Conservation (phyloP, 148 eudicot species). For the Heliosperma pusillum region DNA sequence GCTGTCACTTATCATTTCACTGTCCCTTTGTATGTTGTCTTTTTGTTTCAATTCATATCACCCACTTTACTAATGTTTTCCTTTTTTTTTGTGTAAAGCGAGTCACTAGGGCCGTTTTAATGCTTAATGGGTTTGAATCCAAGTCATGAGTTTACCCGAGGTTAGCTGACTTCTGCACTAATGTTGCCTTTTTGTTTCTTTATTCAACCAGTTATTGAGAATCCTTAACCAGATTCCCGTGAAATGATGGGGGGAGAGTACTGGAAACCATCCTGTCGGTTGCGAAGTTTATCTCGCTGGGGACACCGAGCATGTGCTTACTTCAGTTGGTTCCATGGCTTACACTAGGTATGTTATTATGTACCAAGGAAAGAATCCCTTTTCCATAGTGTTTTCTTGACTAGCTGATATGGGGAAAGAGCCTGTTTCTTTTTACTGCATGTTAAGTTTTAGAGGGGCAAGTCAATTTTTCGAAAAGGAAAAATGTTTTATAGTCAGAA, state of each 20-base stretch:
- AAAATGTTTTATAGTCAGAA: neutral
- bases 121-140: no score
- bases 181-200: no score
- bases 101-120: no score
- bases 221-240: conserved; percentile 30
- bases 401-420: conserved; percentile 1
- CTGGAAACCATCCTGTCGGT: conserved; percentile 74
- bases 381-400: neutral
- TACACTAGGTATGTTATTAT: conserved; percentile 36
- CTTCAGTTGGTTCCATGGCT: conserved; percentile 51
- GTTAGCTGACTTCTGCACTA: no score
- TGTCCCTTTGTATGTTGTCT: neutral
- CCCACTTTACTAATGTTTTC: no score
- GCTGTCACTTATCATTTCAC: neutral
- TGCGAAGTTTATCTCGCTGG: conserved; percentile 67
- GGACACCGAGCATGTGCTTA: conserved; percentile 82
- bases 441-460: neutral
- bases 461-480: conserved; percentile 1
- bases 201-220: neutral
- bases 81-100: no score
- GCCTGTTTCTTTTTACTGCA: no score
- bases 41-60: neutral
- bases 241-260: conserved; percentile 39
- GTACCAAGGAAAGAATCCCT: neutral
- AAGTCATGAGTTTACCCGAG: no score